A percentile compares a stretch with the other conserved stretches of the same genome.
Evolutionary conservation across 352 stramenopile species (phyloP).

Genomic region (Globisporangium sylvaticum): DNA sequence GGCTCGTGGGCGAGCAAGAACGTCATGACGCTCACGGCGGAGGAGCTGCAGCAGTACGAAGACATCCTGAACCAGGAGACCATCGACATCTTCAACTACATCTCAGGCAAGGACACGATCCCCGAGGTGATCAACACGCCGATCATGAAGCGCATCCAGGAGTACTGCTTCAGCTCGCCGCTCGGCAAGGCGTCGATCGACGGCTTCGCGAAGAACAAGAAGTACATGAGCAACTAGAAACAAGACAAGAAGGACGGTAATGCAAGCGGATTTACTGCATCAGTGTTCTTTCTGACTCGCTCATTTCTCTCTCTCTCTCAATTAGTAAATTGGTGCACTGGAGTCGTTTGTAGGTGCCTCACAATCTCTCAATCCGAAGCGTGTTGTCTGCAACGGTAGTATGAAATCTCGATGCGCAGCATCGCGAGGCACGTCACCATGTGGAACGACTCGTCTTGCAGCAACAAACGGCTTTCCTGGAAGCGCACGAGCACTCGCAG

Average conservation of each 20-base stretch:
- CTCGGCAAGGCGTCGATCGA: slow-evolving; percentile 87
- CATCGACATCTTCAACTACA: slow-evolving; percentile 98
- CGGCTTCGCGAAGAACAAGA: slow-evolving; percentile 72
- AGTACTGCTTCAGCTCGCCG: slow-evolving; percentile 86
- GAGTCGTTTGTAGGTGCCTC: too few relatives aligned
- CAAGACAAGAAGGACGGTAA: background rate
- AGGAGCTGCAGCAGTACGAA: slow-evolving; percentile 93
- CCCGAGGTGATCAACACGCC: slow-evolving; percentile 79
- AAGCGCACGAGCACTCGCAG: slow-evolving; percentile 49
- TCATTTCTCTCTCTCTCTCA: background rate
- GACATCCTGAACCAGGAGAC: slow-evolving; percentile 96
- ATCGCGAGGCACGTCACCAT: slow-evolving; percentile 51
- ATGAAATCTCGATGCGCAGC: slow-evolving; percentile 38
- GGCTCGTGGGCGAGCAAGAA: slow-evolving; percentile 92
- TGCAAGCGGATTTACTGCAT: background rate
- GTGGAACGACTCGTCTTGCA: slow-evolving; percentile 44
- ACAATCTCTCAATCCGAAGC: background rate
- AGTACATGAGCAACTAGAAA: slow-evolving; percentile 84
- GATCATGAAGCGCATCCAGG: slow-evolving; percentile 90
- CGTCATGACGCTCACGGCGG: slow-evolving; percentile 70
- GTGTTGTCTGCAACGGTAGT: slow-evolving; percentile 40
- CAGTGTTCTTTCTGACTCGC: background rate
- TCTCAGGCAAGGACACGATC: slow-evolving; percentile 86
- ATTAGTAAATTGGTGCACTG: background rate
- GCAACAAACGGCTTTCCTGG: slow-evolving; percentile 54